Base-by-base conservation (phyloP, 2,329 filamentous ascomycete species). In the Akanthomyces muscarius region DNA sequence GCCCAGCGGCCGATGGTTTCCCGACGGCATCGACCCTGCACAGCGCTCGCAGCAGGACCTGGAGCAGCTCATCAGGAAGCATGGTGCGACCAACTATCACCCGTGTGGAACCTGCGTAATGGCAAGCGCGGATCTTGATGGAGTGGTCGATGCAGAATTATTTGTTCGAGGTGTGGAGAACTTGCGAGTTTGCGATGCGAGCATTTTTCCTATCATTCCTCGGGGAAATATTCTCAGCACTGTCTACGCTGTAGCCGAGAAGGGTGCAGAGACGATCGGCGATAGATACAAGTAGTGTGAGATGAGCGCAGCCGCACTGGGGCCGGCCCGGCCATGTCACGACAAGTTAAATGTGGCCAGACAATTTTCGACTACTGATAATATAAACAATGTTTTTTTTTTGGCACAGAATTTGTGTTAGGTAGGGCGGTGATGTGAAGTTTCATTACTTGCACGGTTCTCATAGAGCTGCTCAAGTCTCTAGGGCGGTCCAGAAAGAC, bases 181-280 rank as follows among this genome's bases (percentile, higher is more conserved):
- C 51, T 68, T 81, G 44, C 72, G 79, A 8, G 70, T 81, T 21
- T 77, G 79, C 1, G 79, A 81, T 65, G 76, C 77, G 8, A 76
- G 76, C 33, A 73, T 81, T 36, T 76, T 80, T 36, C 79, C 79
- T 5, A 66, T 80, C 41, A 72, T 80, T 53, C 78, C 78, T 3
- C 66, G 71, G 11, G 73, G 73, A 16, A 75, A 76, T 64, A 69
- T 72, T 33, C 67, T 68, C 21, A 69, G 68, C 36, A 69, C 69
- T 1, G 69, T 71, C 0, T 70, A 71, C 54, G 68, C 69, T 5
- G 67, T 71, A 30, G 69, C 65, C 5, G 79, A 81, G 69, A 81
- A 79, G 50, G 48, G 47, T 10, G 47, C 47, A 5, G 59, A 61
- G 53, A 25, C 54, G 13, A 61, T 61, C 28, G 11, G 42, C 33